phyloP scores from a whole-genome alignment of 495 filamentous ascomycete species.

The Xylaria castorea region DNA sequence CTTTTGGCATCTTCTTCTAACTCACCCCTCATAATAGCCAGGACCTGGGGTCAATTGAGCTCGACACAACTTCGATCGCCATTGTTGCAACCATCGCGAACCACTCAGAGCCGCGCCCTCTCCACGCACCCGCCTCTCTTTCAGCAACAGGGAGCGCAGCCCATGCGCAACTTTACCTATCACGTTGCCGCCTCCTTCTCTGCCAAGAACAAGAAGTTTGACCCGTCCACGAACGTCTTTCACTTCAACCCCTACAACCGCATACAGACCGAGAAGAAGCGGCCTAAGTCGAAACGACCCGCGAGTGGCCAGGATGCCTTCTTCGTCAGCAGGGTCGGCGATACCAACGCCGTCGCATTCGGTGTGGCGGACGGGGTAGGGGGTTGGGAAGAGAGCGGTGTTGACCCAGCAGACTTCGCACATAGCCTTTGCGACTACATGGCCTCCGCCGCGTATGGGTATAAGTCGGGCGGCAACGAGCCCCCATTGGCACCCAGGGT shows the following conservation, averaged over 20 bases:
- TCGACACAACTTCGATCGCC: neutral
- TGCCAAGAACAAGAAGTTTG: constrained; percentile 77
- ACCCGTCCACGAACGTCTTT: constrained; percentile 73
- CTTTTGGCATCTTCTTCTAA: constrained; percentile 14
- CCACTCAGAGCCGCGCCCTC: constrained; percentile 27
- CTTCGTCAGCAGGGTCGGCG: constrained; percentile 78
- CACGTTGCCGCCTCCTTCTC: constrained; percentile 73
- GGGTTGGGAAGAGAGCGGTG: constrained; percentile 87
- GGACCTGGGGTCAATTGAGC: neutral
- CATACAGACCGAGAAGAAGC: constrained; percentile 59
- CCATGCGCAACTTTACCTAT: constrained; percentile 60
- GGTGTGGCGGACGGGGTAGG: constrained; percentile 95
- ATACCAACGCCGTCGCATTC: constrained; percentile 69
- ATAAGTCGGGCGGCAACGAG: constrained; percentile 39
- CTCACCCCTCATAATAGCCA: constrained; percentile 22
- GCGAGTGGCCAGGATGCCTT: constrained; percentile 95
- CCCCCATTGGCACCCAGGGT: constrained; percentile 64
- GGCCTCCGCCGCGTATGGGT: constrained; percentile 70
- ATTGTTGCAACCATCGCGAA: constrained; percentile 17
- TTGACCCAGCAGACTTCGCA: constrained; percentile 94
- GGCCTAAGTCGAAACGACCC: constrained; percentile 63
- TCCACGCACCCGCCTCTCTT: constrained; percentile 33
- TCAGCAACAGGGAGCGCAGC: constrained; percentile 24
- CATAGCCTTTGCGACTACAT: constrained; percentile 94
- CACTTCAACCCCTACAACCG: constrained; percentile 73